A percentile compares a stretch with the other conserved stretches of the same genome.
phyloP scores from a whole-genome alignment of 1,139 yeast genomes.

The Geotrichum aggregatum region DNA sequence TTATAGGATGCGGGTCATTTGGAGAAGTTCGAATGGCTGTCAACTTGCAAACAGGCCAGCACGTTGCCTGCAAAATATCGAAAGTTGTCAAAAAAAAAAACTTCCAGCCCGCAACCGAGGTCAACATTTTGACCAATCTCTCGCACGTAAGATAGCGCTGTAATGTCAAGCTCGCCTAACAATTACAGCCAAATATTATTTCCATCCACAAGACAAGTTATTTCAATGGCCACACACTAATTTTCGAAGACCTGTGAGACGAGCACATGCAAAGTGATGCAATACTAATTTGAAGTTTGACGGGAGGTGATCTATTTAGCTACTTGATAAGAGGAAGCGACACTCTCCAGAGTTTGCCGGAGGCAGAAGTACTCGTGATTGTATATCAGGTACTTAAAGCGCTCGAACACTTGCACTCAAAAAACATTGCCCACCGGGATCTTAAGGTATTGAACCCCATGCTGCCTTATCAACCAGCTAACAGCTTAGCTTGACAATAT shows the following conservation, averaged over 20 bases:
- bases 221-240: constrained; percentile 17
- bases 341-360: constrained; percentile 45
- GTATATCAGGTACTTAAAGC: constrained; percentile 55
- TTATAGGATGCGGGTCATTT: constrained; percentile 59
- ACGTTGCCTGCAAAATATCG: constrained; percentile 32
- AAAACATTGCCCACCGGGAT: constrained; percentile 53
- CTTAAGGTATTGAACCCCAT: constrained; percentile 38
- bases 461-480: not conserved
- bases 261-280: not conserved
- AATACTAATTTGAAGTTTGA: constrained; percentile 29
- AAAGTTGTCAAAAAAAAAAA: constrained; percentile 18
- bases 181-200: constrained; percentile 29
- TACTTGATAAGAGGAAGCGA: constrained; percentile 48
- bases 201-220: constrained; percentile 24
- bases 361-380: constrained; percentile 52
- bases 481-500: constrained; percentile 49
- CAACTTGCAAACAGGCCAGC: constrained; percentile 23
- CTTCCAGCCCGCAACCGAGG: constrained; percentile 27
- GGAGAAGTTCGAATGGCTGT: constrained; percentile 46
- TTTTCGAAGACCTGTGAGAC: constrained; percentile 28
- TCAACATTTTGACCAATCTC: constrained; percentile 25
- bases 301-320: constrained; percentile 66
- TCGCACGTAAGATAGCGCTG: constrained; percentile 24
- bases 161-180: not conserved
- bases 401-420: constrained; percentile 49